Evolutionary conservation across 345 rosid genomes (phyloP).

Genomic region (Alliaria petiolata): DNA sequence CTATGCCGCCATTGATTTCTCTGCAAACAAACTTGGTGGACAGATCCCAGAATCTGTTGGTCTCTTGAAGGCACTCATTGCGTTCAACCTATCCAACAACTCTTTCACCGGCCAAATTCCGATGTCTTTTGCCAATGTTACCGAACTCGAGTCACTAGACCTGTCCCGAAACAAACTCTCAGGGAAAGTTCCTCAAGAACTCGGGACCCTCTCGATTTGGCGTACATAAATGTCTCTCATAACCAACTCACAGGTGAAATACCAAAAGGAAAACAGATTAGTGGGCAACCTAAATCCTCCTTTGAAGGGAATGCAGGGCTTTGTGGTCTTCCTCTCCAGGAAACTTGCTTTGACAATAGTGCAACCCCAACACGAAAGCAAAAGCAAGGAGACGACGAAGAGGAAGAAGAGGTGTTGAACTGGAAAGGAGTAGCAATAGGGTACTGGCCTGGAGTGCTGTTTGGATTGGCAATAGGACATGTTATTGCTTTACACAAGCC

Average conservation of each 20-base stretch:
- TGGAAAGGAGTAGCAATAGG: slow-evolving; percentile 7
- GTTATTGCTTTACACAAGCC: neutral
- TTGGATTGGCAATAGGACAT: slow-evolving; percentile 14
- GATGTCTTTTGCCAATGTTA: neutral
- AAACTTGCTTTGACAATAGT: neutral
- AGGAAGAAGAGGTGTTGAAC: neutral
- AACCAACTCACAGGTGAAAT: slow-evolving; percentile 5
- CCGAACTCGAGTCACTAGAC: neutral
- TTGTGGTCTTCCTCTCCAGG: neutral
- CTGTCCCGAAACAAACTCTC: slow-evolving; percentile 9
- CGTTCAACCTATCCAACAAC: slow-evolving; percentile 6
- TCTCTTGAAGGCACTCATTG: neutral
- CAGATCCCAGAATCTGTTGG: slow-evolving; percentile 6
- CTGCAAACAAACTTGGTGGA: slow-evolving; percentile 1
- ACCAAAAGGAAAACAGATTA: slow-evolving; percentile 10
- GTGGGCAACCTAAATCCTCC: neutral
- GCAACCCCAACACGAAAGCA: neutral
- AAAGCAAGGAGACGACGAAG: neutral
- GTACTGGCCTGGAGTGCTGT: neutral
- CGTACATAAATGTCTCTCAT: neutral
- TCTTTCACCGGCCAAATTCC: neutral
- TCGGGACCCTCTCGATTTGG: neutral
- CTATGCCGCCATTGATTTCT: slow-evolving; percentile 9
- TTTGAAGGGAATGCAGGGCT: neutral
- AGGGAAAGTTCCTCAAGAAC: neutral